Evolutionary conservation across 257 asterid genomes (phyloP).

Genomic region (Solanum dulcamara): DNA sequence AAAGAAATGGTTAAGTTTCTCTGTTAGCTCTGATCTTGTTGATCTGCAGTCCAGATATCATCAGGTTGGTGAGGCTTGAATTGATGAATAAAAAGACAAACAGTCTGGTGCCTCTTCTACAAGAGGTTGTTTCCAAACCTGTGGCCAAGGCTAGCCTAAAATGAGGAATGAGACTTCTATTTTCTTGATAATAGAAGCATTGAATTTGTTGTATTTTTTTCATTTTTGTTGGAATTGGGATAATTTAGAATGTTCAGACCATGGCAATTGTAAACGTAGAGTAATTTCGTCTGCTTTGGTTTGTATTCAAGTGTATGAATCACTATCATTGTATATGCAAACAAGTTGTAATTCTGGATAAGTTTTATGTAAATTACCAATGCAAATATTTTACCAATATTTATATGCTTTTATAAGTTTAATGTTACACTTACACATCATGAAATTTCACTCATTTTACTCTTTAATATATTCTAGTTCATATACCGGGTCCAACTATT

Average conservation of each 20-base stretch:
- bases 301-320: neutral
- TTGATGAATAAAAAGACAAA: neutral
- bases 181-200: neutral
- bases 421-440: neutral
- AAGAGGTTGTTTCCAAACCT: too few relatives aligned
- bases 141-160: too few relatives aligned
- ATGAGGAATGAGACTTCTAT: neutral
- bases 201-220: neutral
- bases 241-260: neutral
- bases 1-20: slow-evolving; percentile 33
- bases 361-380: neutral
- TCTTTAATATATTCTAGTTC: neutral
- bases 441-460: neutral
- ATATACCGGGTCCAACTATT: neutral
- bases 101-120: too few relatives aligned
- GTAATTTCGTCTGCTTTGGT: neutral
- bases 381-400: neutral
- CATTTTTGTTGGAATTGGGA: neutral
- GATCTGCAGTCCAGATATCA: slow-evolving; percentile 3
- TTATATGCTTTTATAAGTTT: neutral
- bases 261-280: neutral
- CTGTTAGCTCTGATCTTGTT: slow-evolving; percentile 13
- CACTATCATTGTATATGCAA: neutral
- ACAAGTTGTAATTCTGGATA: neutral
- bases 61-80: slow-evolving; percentile 1